Base-by-base conservation (phyloP, 2,329 filamentous ascomycete genomes). In the Trichoderma oligosporum region DNA sequence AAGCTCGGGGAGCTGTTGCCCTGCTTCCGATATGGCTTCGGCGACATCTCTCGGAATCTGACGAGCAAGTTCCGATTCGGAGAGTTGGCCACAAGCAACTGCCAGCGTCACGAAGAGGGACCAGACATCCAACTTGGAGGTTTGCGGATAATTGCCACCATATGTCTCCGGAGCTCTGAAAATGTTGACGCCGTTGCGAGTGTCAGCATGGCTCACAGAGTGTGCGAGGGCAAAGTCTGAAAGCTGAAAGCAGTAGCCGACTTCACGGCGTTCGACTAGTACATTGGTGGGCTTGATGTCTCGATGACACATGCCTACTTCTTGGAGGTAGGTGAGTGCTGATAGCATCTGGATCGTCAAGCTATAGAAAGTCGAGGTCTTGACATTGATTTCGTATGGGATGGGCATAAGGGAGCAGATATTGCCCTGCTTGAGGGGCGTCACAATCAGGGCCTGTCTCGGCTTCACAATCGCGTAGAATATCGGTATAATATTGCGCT, bases 251-350 rank as follows among this genome's bases (percentile, higher is more conserved):
- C 29, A 11, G 38, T 25, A 44, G 27, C 38, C 27, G n/a, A n/a
- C n/a, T n/a, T 18, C 4, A 20, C 16, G 33, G 18, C 3, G 18
- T 33, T 53, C 38, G 25, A 53, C 49, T 12, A 53, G 38, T 25
- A 53, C 24, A 18, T 53, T 53, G 18, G 18, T 35, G 27, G 49
- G 49, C 14, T 53, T 53, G 49, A 53, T 18, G 38, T 42, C 33
- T 11, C 38, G 18, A 20, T 53, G 49, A 14, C 18, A 42, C 2
- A 53, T 24, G 8, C 49, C 49, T 22, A 42, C 49, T 6, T 33
- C 36, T 24, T 53, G 36, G 49, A 53, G 49, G 8, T 25, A 53
- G 9, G 27, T 42, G 49, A 53, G 38, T 7, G 38, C 49, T 1
- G 49, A 53, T 18, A 53, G 49, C 49, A 53, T 42, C 27, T 53